Base-by-base conservation (phyloP, 495 filamentous ascomycete genomes). In the Podospora australis region DNA sequence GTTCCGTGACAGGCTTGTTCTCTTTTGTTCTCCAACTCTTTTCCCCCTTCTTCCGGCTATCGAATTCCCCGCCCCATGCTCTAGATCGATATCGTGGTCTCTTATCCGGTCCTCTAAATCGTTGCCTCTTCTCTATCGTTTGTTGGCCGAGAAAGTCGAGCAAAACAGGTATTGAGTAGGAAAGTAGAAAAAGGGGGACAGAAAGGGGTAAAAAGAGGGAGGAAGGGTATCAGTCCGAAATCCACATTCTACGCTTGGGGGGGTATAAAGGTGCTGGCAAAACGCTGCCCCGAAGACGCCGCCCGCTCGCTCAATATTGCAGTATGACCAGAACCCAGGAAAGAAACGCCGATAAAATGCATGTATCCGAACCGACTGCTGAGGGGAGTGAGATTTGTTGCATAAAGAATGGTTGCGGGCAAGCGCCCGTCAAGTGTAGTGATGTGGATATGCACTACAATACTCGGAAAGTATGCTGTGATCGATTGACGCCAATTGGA, bases 191-290 rank as follows among this genome's bases (percentile, higher is more conserved):
- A 21, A 14, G 26, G 23, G 19, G 34, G 23, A 46, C 16, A 49
- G 23, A 48, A 29, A 47, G 19, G 32, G 35, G 36, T 14, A 23
- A 40, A 2, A 30, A 35, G 8, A n/a, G 19, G 14, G 25, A 10
- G 29, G 7, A 32, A 20, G 53, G 56, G 61, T 64, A 59, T 64
- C 49, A 59, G 50, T 50, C 48, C 55, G 44, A 52, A 50, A 35
- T 57, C 56, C 53, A 34, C 43, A 49, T 25, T 59, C 53, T 51
- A 55, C 53, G 34, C 32, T 36, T 22, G n/a, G 44, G 57, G 60
- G 54, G 59, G 57, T 58, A 52, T 55, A 24, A 35, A 35, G 39
- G 46, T 49, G 38, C 22, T 25, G 44, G 40, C 49, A 48, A 52
- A 35, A 44, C 46, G 45, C 50, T 32, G 49, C 39, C 35, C 20